These are phyloP conservation scores for Fabrea salina DNA, from an alignment of 169 alveolate genomes.

Conservation along the genomic window DNA sequence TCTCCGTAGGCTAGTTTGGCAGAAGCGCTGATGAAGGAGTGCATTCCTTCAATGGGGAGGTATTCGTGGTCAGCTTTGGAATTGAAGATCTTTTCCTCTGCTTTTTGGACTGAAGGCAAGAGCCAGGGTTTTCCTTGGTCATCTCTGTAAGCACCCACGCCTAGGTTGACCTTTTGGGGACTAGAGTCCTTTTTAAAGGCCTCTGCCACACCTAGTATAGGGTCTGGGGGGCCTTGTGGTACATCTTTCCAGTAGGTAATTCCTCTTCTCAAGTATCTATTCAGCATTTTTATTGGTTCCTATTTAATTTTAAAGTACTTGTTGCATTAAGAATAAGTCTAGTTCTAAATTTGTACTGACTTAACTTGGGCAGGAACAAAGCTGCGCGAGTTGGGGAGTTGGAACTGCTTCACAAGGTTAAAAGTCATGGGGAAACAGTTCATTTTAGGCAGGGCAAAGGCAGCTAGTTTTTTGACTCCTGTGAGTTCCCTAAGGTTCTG, in stretches of 20 bases:
- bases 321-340: no score
- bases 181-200: constrained; percentile 65
- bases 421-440: neutral
- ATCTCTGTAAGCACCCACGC: constrained; percentile 87
- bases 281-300: neutral
- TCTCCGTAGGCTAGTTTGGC: constrained; percentile 71
- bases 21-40: constrained; percentile 60
- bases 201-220: constrained; percentile 64
- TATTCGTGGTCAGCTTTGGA: constrained; percentile 83
- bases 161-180: constrained; percentile 70
- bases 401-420: neutral
- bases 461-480: neutral
- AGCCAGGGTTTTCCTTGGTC: constrained; percentile 75
- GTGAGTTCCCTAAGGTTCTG: neutral
- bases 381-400: no score
- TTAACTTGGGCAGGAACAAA: no score
- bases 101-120: constrained; percentile 72
- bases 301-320: no score
- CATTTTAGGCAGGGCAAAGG: neutral
- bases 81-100: constrained; percentile 55
- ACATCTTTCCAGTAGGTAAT: constrained; percentile 45
- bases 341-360: no score
- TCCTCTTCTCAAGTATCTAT: neutral
- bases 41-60: constrained; percentile 84
- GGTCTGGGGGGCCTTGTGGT: constrained; percentile 66